These are phyloP conservation scores for Cerrena zonata DNA, from an alignment of 1,284 basidiomycete genomes.

Conservation along the genomic window DNA sequence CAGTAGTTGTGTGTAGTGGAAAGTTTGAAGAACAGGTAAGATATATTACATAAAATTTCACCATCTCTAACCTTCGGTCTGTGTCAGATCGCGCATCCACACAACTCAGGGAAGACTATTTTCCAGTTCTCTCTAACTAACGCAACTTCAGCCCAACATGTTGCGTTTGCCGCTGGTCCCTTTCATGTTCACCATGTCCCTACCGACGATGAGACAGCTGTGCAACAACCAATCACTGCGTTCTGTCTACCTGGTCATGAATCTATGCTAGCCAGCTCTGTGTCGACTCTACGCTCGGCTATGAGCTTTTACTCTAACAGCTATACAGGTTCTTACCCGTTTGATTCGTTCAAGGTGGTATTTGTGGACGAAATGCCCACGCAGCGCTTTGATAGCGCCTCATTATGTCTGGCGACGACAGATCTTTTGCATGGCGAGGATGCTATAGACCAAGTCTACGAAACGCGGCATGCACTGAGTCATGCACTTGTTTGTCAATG, in stretches of 20 bases:
- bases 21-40: conserved; percentile 87
- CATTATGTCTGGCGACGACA: conserved; percentile 74
- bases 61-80: background rate
- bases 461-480: conserved; percentile 81
- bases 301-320: conserved; percentile 91
- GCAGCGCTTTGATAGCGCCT: conserved; percentile 79
- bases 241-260: conserved; percentile 90
- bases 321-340: conserved; percentile 89
- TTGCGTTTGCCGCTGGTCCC: conserved; percentile 92
- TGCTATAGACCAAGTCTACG: conserved; percentile 90
- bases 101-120: conserved; percentile 89
- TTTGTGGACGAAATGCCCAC: conserved; percentile 86
- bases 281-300: conserved; percentile 76
- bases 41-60: background rate
- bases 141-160: conserved; percentile 89
- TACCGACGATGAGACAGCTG: conserved; percentile 47
- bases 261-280: conserved; percentile 61
- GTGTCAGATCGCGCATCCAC: conserved; percentile 82
- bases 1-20: conserved; percentile 88
- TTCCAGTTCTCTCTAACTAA: conserved; percentile 89
- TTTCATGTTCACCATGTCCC: conserved; percentile 80
- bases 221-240: conserved; percentile 83
- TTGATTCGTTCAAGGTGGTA: conserved; percentile 91
- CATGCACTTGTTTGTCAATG: conserved; percentile 93
- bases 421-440: conserved; percentile 85